Conservation (phyloP, 306 rosid genomes). For the Cucurbita ficifolia region DNA sequence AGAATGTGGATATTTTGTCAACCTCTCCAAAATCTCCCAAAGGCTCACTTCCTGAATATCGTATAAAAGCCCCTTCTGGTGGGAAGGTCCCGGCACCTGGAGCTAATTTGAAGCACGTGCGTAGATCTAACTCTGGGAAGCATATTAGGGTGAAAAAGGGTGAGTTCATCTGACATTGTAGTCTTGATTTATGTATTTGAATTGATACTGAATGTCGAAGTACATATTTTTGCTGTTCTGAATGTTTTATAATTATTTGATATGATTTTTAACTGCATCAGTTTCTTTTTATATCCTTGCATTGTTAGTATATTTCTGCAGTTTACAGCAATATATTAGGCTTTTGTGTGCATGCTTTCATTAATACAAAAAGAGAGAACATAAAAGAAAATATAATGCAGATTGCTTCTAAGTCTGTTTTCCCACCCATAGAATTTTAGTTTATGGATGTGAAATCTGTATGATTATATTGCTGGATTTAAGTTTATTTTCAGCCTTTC, state of each 20-base stretch:
- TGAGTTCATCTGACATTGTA: slow-evolving; percentile 15
- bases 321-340: too few species aligned
- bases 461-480: neutral
- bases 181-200: neutral
- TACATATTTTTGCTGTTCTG: neutral
- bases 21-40: slow-evolving; percentile 86
- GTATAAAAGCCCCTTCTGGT: slow-evolving; percentile 61
- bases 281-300: neutral
- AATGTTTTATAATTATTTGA: neutral
- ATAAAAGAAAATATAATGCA: neutral
- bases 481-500: neutral
- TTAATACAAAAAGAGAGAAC: neutral
- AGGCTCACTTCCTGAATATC: slow-evolving; percentile 58
- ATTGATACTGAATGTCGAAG: neutral
- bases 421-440: neutral
- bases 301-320: neutral
- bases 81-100: slow-evolving; percentile 75
- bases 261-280: neutral
- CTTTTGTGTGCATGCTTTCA: neutral
- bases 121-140: slow-evolving; percentile 80
- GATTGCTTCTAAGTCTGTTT: neutral
- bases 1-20: slow-evolving; percentile 60
- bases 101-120: slow-evolving; percentile 64
- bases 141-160: slow-evolving; percentile 71
- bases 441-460: neutral